Evolutionary conservation across 345 rosid species (phyloP).

Genomic region (Hibiscus mutabilis): DNA sequence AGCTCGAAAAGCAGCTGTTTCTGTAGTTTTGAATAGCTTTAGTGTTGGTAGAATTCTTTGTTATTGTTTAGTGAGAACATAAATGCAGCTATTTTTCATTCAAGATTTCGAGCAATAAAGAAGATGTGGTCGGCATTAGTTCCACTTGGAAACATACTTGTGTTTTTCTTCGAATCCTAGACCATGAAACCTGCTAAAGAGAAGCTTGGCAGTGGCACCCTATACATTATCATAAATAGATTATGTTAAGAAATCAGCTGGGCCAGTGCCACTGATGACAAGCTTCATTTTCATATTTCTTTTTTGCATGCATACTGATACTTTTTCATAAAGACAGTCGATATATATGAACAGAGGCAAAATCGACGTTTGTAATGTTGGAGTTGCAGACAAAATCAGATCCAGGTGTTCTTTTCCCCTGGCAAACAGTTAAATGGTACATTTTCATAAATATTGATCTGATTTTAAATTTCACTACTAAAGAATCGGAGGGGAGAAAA

Average conservation of each 20-base stretch:
- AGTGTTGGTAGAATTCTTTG: neutral
- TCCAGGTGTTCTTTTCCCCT: conserved; percentile 32
- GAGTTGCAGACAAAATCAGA: conserved; percentile 84
- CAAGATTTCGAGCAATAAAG: neutral
- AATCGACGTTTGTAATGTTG: conserved; percentile 48
- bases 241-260: no score
- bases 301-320: neutral
- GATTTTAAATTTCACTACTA: no score
- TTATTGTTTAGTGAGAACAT: neutral
- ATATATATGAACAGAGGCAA: conserved; percentile 81
- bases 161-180: no score
- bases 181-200: no score
- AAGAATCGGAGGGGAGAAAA: no score
- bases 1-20: neutral
- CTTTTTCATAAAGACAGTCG: neutral
- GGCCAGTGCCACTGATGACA: no score
- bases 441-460: no score
- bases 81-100: neutral
- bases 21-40: neutral
- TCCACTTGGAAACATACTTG: neutral
- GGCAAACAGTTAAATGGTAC: no score
- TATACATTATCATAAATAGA: no score
- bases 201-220: no score
- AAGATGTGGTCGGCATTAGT: neutral
- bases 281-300: neutral